A percentile compares a stretch with the other conserved stretches of the same genome.
These are phyloP conservation scores for Blastomyces emzantsi DNA, from an alignment of 2,329 filamentous ascomycete species.

Conservation along the genomic window DNA sequence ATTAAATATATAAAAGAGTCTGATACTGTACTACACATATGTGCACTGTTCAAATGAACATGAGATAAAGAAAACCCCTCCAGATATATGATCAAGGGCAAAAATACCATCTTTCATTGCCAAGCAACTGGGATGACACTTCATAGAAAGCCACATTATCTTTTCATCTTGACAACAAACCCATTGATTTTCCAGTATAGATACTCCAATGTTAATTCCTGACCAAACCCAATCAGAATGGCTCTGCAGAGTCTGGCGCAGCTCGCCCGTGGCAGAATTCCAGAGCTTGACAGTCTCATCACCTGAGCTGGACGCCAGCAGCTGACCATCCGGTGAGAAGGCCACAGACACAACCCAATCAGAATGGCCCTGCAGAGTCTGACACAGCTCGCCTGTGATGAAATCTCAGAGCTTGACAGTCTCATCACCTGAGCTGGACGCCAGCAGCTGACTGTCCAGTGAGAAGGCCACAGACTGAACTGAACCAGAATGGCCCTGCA, in stretches of 20 bases:
- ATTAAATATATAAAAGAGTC: no score
- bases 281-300: background rate
- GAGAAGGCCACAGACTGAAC: constrained; percentile 12
- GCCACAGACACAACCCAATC: constrained; percentile 16
- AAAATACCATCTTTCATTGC: no score
- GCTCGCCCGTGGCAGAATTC: background rate
- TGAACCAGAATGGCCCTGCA: constrained; percentile 7
- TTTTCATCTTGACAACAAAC: no score
- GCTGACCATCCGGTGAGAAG: constrained; percentile 21
- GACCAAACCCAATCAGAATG: background rate
- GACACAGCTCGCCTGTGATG: constrained; percentile 7
- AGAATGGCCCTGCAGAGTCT: constrained; percentile 18
- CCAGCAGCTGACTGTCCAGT: constrained; percentile 9
- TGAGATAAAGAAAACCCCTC: no score
- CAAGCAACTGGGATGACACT: no score
- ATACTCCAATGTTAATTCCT: no score
- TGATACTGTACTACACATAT: no score
- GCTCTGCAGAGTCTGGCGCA: background rate
- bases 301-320: constrained; percentile 8
- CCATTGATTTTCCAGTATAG: no score
- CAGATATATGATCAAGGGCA: no score
- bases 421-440: constrained; percentile 13
- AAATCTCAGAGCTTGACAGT: constrained; percentile 17
- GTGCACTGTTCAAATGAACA: no score
- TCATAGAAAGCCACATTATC: no score